Conservation (phyloP, 2,329 filamentous ascomycete genomes). For the Diaporthe ilicicola region DNA sequence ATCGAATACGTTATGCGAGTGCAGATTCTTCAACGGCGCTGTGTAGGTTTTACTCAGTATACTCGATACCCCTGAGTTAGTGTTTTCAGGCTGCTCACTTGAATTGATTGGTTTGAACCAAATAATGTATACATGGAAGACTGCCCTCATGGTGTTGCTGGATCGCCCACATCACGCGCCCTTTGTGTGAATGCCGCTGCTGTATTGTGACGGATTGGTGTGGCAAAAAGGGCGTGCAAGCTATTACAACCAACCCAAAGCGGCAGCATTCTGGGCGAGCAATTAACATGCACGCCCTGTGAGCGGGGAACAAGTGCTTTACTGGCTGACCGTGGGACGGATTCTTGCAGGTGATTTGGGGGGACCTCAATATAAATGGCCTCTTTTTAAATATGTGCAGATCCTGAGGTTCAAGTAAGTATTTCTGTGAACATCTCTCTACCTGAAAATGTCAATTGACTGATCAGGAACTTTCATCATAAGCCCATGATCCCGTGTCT, state of each 20-base stretch:
- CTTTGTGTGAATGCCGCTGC: neutral
- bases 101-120: slow-evolving; percentile 18
- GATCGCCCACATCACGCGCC: neutral
- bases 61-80: slow-evolving; percentile 31
- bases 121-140: neutral
- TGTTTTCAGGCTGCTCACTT: slow-evolving; percentile 9
- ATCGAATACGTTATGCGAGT: neutral
- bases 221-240: slow-evolving; percentile 3
- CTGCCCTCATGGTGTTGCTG: neutral
- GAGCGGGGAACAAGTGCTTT: slow-evolving; percentile 3
- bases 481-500: neutral
- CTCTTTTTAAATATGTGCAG: neutral
- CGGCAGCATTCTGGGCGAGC: slow-evolving; percentile 11
- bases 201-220: neutral
- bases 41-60: slow-evolving; percentile 33
- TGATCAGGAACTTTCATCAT: neutral
- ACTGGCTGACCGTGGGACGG: too few relatives aligned
- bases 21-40: slow-evolving; percentile 2
- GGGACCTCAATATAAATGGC: neutral
- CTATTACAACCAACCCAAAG: neutral
- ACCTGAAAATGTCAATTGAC: neutral
- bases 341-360: neutral
- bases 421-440: neutral
- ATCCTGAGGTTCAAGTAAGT: neutral
- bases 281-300: slow-evolving; percentile 8